Evolutionary conservation across 2,329 filamentous ascomycete genomes (phyloP), one percentile per base, ranked within the genome.

Genomic region (Setomelanomma holmii): DNA sequence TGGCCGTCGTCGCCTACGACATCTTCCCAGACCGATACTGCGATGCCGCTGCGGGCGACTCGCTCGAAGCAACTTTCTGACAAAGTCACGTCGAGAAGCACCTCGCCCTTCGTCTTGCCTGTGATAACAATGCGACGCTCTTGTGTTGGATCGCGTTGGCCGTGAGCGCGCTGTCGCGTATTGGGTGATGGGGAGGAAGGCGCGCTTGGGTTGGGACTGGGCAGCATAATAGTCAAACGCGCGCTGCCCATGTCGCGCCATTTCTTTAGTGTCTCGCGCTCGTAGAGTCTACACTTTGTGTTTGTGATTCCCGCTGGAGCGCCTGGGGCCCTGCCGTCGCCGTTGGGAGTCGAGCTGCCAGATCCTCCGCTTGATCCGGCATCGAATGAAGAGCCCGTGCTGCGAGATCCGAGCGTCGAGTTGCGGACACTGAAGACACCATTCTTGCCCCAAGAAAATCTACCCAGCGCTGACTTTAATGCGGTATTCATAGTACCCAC

Each of bases 231-330:
- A 14, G 89, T 91, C 53, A 99, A 79, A 33, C 86, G 82, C 54
- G 92, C 96, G 63, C 90, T 87, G 59, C 95, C 93, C 78, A 93
- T 87, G 71, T 98, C 93, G 55, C 91, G 87, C 95, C 95, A 99
- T 71, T 93, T 93, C 11, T 85, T 80, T 1, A 84, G 80, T 8
- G 79, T 80, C 53, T 92, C 88, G 43, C 93, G 87, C 42, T 90
- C 81, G 72, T 98, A 96, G 11, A 98, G 84, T 30, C 92, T 84
- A 63, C 97, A 90, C 63, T 93, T 93, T 45, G 93, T 86, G 66
- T 95, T 92, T 48, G 88, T 88, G 51, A 91, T 86, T 47, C 88
- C 89, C 19, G 87, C 75, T 17, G 86, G 82, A 17, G 80, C 81
- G 47, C 70, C 66, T 1, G 56, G 55, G 16, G 71, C 69, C 22